These are phyloP conservation scores for Baorangia bicolor DNA, from an alignment of 768 basidiomycete species.

Conservation along the genomic window DNA sequence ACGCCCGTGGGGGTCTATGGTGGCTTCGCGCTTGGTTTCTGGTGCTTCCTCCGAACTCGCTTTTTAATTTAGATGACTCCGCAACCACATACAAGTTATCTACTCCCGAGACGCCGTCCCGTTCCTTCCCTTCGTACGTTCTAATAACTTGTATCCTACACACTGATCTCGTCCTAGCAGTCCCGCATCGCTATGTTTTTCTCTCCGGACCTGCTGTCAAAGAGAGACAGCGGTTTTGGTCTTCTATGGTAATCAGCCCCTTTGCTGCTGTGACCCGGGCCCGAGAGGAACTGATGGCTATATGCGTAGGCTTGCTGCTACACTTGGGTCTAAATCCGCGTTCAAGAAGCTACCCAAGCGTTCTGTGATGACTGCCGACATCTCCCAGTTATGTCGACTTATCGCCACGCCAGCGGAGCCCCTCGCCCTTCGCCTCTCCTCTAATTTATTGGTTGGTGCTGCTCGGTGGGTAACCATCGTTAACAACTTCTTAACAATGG, in stretches of 20 bases:
- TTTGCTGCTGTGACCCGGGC: neutral
- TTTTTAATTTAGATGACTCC: neutral
- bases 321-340: conserved; percentile 82
- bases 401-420: conserved; percentile 85
- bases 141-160: neutral
- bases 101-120: neutral
- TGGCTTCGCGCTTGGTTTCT: conserved; percentile 25
- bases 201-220: conserved; percentile 74
- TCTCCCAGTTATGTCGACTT: conserved; percentile 73
- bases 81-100: conserved; percentile 9
- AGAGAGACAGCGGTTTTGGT: conserved; percentile 85
- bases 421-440: conserved; percentile 81
- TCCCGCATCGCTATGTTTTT: conserved; percentile 67
- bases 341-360: conserved; percentile 82
- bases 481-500: neutral
- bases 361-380: conserved; percentile 83
- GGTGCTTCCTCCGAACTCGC: conserved; percentile 5
- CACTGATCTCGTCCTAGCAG: neutral
- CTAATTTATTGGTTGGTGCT: conserved; percentile 87
- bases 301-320: conserved; percentile 78
- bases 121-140: conserved; percentile 2
- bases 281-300: conserved; percentile 4
- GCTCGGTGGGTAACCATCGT: conserved; percentile 57
- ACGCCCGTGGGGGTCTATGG: neutral
- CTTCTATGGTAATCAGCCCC: conserved; percentile 63